phyloP scores from a whole-genome alignment of 2,329 filamentous ascomycete genomes.

The Penicillium glabrum region DNA sequence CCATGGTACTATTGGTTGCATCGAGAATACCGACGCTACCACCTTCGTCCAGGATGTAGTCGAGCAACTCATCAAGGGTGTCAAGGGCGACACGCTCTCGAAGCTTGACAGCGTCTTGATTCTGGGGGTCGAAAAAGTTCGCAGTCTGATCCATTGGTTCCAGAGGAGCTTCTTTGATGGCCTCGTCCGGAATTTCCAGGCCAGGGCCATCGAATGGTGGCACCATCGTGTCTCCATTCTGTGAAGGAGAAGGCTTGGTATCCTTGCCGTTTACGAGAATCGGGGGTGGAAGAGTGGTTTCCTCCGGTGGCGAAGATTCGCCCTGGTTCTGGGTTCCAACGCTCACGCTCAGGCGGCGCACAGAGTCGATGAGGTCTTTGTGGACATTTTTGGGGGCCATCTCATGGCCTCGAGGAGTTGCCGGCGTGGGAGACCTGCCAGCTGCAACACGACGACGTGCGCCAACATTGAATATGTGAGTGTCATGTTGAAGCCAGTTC shows the following conservation, averaged over 20 bases:
- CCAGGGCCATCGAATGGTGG: conserved; percentile 24
- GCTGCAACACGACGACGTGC: conserved; percentile 80
- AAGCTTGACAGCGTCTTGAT: conserved; percentile 75
- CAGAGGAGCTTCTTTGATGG: conserved; percentile 31
- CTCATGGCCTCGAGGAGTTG: conserved; percentile 13
- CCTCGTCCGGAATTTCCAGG: conserved; percentile 15
- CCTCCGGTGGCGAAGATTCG: conserved; percentile 27
- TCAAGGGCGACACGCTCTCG: conserved; percentile 90
- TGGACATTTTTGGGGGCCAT: conserved; percentile 35
- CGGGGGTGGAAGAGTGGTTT: conserved; percentile 40
- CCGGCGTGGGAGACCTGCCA: conserved; percentile 46
- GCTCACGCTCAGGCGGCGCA: conserved; percentile 44
- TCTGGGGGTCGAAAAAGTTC: conserved; percentile 89
- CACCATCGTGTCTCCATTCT: conserved; percentile 26
- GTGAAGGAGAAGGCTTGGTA: conserved; percentile 22
- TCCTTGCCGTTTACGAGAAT: conserved; percentile 61
- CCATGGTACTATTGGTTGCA: conserved; percentile 92
- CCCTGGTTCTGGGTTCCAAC: conserved; percentile 29
- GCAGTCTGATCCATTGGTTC: conserved; percentile 81
- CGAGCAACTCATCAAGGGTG: conserved; percentile 85
- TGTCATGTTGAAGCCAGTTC: conserved; percentile 96
- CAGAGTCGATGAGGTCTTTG: conserved; percentile 44
- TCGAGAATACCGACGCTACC: conserved; percentile 94
- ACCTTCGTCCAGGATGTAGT: conserved; percentile 78
- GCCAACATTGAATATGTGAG: conserved; percentile 95